Base-by-base conservation (phyloP, 805 yeast genomes). In the Vanderwaltozyma tropicalis region DNA sequence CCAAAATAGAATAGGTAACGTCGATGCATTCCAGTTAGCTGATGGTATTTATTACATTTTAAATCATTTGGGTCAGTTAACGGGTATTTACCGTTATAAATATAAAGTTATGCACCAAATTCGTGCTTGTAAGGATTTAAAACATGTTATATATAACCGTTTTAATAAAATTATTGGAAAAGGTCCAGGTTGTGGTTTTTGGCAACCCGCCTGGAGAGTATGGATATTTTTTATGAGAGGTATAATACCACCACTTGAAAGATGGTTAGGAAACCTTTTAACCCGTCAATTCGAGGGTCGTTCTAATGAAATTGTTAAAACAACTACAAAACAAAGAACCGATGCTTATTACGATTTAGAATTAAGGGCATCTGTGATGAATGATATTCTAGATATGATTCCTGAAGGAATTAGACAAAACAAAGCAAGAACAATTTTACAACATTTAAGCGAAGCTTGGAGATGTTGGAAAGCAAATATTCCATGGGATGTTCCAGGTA, bases 141-240 rank as follows among this genome's bases (percentile, higher is more conserved):
- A 92, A 60, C 98, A 92, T 56, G 78, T 89, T 6, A 80, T 92
- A 1, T 92, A 92, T 54, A 71, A 84, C 45, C 68, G 80, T 43
- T 92, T 92, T 64, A 92, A 92, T 53, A 68, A 70, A 27, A 66
- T 74, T n/a, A 82, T 92, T 19, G 96, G 96, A 0, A 92, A 89
- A 54, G 98, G 98, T 2, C 97, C 98, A 1, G 98, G 98, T 0
- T 84, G 95, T 64, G 99, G 99, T 1, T 83, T 92, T 58, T 92
- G 99, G 99, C 97, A 92, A 54, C 98, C 98, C 0, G 84, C 96
- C 1, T 92, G 97, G 98, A 67, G 96, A 48, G 89, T 88, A 1
- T 92, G 98, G 99, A 66, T 92, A 1, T 82, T 78, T 37, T 89
- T 89, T 59, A 61, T 92, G 63, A 69, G 98, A 48, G 99, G 99